These are phyloP conservation scores for Aureobasidium sp. DNA, from an alignment of 2,329 filamentous ascomycete species.

Conservation along the genomic window DNA sequence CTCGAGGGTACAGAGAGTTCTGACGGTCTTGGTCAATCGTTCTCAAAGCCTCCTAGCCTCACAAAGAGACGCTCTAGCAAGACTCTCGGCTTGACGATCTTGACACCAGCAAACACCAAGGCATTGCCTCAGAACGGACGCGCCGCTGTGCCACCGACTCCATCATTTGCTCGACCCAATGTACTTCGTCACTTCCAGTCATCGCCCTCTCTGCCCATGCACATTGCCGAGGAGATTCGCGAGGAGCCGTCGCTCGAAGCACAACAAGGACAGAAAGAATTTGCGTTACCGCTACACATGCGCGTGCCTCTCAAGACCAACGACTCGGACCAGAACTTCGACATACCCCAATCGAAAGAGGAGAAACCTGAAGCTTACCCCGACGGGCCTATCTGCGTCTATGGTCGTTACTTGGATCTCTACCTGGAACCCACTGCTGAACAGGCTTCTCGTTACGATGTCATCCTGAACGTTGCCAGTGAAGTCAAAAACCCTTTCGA, in stretches of 20 bases:
- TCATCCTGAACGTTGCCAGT: slow-evolving; percentile 75
- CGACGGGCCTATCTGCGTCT: slow-evolving; percentile 72
- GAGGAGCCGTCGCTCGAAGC: neutral
- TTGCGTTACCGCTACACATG: neutral
- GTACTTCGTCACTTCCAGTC: slow-evolving; percentile 53
- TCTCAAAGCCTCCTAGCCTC: slow-evolving; percentile 71
- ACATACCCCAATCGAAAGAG: slow-evolving; percentile 50
- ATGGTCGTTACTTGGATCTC: slow-evolving; percentile 66
- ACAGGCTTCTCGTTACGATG: slow-evolving; percentile 68
- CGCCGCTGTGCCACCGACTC: slow-evolving; percentile 51
- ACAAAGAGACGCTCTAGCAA: slow-evolving; percentile 58
- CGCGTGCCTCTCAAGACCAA: slow-evolving; percentile 3
- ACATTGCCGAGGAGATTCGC: slow-evolving; percentile 7
- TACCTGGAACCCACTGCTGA: slow-evolving; percentile 73
- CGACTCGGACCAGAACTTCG: slow-evolving; percentile 38
- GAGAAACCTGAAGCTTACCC: slow-evolving; percentile 75
- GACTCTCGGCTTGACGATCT: slow-evolving; percentile 62
- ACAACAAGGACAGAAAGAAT: neutral
- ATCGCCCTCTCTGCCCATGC: slow-evolving; percentile 49
- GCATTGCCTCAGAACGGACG: slow-evolving; percentile 48
- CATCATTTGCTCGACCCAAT: slow-evolving; percentile 41
- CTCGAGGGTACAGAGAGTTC: slow-evolving; percentile 36
- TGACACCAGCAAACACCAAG: slow-evolving; percentile 54
- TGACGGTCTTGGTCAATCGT: slow-evolving; percentile 63
- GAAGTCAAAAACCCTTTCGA: slow-evolving; percentile 71